Percentiles rank a stretch among this genome's conserved stretches.
Evolutionary conservation across 2,329 filamentous ascomycete species (phyloP).

Genomic region (Beauveria varroae): DNA sequence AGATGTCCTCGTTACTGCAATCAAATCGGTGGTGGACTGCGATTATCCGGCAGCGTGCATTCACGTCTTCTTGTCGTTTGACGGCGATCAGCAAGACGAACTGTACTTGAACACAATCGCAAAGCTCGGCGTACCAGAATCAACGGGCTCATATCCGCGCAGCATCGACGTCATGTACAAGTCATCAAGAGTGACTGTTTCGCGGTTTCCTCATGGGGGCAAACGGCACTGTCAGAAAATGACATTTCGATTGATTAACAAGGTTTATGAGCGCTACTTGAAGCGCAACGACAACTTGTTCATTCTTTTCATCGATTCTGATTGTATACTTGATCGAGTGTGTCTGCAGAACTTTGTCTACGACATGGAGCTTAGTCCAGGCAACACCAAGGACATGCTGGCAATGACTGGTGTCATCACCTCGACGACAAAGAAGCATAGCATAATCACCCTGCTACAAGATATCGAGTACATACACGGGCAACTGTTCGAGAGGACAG

Average conservation of each 20-base stretch:
- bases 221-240: conserved; percentile 91
- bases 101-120: conserved; percentile 81
- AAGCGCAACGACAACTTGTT: conserved; percentile 87
- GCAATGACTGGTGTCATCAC: conserved; percentile 98
- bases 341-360: conserved; percentile 98
- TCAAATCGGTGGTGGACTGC: conserved; percentile 87
- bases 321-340: conserved; percentile 85
- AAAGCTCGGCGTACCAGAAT: conserved; percentile 73
- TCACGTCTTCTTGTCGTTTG: conserved; percentile 92
- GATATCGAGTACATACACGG: conserved; percentile 99
- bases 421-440: conserved; percentile 81
- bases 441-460: conserved; percentile 83
- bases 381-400: conserved; percentile 85
- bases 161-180: conserved; percentile 88
- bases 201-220: conserved; percentile 85
- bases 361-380: conserved; percentile 95
- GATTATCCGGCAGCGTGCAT: conserved; percentile 90
- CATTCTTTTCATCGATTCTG: conserved; percentile 93
- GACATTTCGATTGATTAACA: conserved; percentile 89
- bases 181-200: conserved; percentile 78
- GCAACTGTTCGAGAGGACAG: conserved; percentile 89
- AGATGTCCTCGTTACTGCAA: conserved; percentile 72
- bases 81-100: conserved; percentile 83
- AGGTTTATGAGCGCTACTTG: conserved; percentile 80
- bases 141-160: conserved; percentile 69